Base-by-base conservation (phyloP, 176 grass and related monocot genomes). In the Saccharum officinarum region DNA sequence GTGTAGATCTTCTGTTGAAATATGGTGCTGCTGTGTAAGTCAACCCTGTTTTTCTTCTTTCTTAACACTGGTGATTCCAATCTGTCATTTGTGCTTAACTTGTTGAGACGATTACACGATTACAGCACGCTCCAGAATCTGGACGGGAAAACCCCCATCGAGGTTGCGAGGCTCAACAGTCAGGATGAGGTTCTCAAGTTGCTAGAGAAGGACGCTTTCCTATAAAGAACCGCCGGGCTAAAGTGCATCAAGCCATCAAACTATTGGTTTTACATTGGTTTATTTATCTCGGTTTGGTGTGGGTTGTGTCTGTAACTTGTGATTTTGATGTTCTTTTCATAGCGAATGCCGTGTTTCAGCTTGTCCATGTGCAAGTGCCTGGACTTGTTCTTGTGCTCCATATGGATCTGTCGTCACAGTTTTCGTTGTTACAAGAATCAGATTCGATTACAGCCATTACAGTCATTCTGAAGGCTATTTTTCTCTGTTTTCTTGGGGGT, bases 11-110 rank as follows among this genome's bases (percentile, higher is more conserved):
- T 81, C 84, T 97, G 23, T 47, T 97, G 37, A 85, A 97, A 71
- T 86, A 94, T 22, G 92, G 95, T 14, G 95, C 95, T 81, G 90
- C 95, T 62, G 95, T 97, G 95, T 97, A 94, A 87, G 95, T 92
- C 73, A 69, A 18, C 34, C 26, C 11, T 75, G 13, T 64, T 70
- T 44, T n/a, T 15, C 30, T 38, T 10, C 26, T 16, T 81, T 20
- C 23, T 40, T 67, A 28, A 22, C 14, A 25, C 23, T 10, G 9
- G 18, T 3, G 0, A 77, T 38, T 7, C 1, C 2, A 5, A 4
- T 6, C 3, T 77, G 12, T 8, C 1, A 5, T 36, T 34, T 77
- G 26, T 28, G 45, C 25, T 68, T 38, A 36, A 76, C 71, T 71
- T 74, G 20, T 46, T 4, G 13, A 86, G 68, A 83, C 49, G 17